Conservation (phyloP, 352 stramenopile species). For the Pseudoperonospora humuli region DNA sequence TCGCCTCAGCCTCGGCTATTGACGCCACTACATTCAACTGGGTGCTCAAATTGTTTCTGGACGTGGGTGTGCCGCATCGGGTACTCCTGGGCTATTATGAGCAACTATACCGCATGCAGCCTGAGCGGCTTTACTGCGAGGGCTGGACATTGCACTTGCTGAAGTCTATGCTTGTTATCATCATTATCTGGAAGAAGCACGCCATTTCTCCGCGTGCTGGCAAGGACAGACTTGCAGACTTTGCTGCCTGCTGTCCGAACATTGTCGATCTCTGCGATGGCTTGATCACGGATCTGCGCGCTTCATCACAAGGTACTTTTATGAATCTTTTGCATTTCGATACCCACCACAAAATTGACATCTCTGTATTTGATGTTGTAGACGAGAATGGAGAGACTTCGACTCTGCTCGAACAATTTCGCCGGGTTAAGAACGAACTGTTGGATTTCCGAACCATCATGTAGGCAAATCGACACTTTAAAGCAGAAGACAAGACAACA, state of each 20-base stretch:
- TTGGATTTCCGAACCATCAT: constrained; percentile 63
- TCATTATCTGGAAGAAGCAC: constrained; percentile 79
- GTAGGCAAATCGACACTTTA: constrained; percentile 28
- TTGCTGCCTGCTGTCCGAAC: constrained; percentile 68
- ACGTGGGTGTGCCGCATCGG: constrained; percentile 70
- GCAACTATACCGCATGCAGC: constrained; percentile 65
- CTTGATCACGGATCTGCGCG: constrained; percentile 74
- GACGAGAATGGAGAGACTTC: constrained; percentile 53
- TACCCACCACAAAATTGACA: constrained; percentile 5
- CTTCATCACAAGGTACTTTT: constrained; percentile 60
- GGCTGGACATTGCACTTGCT: constrained; percentile 77
- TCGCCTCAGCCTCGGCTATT: constrained; percentile 41
- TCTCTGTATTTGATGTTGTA: constrained; percentile 15
- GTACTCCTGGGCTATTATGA: constrained; percentile 75
- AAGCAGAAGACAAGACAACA: constrained; percentile 6
- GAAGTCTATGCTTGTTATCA: constrained; percentile 62
- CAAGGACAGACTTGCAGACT: constrained; percentile 64
- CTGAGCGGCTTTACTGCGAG: constrained; percentile 63
- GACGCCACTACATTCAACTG: constrained; percentile 72
- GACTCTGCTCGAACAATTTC: constrained; percentile 63
- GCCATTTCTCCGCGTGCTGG: constrained; percentile 58
- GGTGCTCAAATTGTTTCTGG: constrained; percentile 74
- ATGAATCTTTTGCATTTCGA: neutral
- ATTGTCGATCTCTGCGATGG: constrained; percentile 73
- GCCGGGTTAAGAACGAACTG: constrained; percentile 63